These are phyloP conservation scores for Themeda triandra DNA, from an alignment of 176 grass and related monocot species.

Conservation along the genomic window DNA sequence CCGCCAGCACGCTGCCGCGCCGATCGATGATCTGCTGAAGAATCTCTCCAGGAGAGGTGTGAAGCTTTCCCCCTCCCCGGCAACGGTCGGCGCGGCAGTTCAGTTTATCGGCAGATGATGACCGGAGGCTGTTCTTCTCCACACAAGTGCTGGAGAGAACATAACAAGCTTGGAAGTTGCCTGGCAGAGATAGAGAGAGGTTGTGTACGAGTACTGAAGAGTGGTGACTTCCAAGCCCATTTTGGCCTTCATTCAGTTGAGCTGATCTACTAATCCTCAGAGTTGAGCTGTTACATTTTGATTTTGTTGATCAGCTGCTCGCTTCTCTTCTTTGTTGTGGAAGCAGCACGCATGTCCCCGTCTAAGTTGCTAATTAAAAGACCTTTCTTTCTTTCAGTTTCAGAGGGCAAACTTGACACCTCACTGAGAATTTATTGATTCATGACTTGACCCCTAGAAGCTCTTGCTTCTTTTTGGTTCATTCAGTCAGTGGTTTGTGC, in stretches of 20 bases:
- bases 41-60: slow-evolving; percentile 32
- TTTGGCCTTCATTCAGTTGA: slow-evolving; percentile 32
- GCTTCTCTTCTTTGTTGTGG: slow-evolving; percentile 42
- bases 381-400: background rate
- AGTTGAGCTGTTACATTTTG: slow-evolving; percentile 31
- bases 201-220: slow-evolving; percentile 9
- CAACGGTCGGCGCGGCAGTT: slow-evolving; percentile 10
- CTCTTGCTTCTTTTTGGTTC: slow-evolving; percentile 2
- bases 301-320: slow-evolving; percentile 22
- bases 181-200: background rate
- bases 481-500: slow-evolving; percentile 11
- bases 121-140: slow-evolving; percentile 29
- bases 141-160: slow-evolving; percentile 36
- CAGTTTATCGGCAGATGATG: slow-evolving; percentile 15
- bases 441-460: slow-evolving; percentile 12
- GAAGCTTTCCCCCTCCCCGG: too few species aligned
- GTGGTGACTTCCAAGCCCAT: slow-evolving; percentile 36
- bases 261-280: slow-evolving; percentile 44
- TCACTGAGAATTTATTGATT: slow-evolving; percentile 41
- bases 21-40: slow-evolving; percentile 25
- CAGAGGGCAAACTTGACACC: slow-evolving; percentile 37
- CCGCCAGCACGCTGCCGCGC: slow-evolving; percentile 23
- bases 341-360: slow-evolving; percentile 21
- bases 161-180: slow-evolving; percentile 26
- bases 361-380: slow-evolving; percentile 17